Evolutionary conservation across 176 grass and related monocot species (phyloP).

Genomic region (Melocanna baccifera): DNA sequence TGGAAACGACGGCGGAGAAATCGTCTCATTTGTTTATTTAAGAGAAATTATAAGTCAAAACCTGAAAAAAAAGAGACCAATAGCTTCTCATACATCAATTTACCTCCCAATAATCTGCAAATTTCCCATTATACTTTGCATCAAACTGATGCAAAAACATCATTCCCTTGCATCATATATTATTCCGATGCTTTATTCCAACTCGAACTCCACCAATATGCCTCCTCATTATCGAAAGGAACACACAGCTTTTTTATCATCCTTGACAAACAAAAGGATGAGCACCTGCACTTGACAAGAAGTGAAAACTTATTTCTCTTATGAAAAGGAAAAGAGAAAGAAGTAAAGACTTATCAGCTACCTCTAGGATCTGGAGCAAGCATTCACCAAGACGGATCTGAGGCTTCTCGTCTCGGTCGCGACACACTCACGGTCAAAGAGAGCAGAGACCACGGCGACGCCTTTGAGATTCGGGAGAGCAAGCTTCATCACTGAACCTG

Average conservation of each 20-base stretch:
- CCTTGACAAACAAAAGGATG: neutral
- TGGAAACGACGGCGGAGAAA: no score
- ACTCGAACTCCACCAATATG: neutral
- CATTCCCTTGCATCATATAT: neutral
- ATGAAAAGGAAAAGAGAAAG: neutral
- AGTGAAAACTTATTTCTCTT: neutral
- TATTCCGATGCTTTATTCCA: neutral
- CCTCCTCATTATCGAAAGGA: neutral
- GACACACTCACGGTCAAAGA: slow-evolving; percentile 67
- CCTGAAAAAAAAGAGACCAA: no score
- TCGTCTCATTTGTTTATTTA: no score
- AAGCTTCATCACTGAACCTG: slow-evolving; percentile 62
- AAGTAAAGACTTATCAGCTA: neutral
- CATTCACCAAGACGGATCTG: slow-evolving; percentile 46
- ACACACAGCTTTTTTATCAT: neutral
- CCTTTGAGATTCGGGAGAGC: slow-evolving; percentile 66
- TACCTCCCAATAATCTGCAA: neutral
- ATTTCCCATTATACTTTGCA: neutral
- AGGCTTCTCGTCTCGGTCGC: slow-evolving; percentile 54
- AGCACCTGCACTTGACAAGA: neutral
- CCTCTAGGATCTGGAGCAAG: slow-evolving; percentile 23
- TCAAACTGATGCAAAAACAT: neutral
- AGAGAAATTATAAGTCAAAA: no score
- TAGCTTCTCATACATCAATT: neutral
- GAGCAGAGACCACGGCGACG: slow-evolving; percentile 71